phyloP scores from a whole-genome alignment of 164 flowering plant genomes.

The Akebia trifoliata region DNA sequence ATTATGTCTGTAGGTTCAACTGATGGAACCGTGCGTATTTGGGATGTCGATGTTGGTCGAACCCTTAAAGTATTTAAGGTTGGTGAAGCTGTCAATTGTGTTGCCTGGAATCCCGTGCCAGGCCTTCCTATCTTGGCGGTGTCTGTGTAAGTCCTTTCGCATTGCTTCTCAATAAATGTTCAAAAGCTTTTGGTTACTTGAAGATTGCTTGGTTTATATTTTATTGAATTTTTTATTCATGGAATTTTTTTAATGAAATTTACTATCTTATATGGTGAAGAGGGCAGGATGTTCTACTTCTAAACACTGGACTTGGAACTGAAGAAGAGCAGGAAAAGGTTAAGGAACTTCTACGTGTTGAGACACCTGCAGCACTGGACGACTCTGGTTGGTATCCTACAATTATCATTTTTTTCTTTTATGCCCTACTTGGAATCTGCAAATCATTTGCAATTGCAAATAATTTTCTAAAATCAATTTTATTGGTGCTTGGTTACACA shows the following conservation, averaged over 20 bases:
- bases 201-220: background rate
- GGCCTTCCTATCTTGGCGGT: constrained; percentile 77
- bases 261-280: constrained; percentile 29
- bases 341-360: constrained; percentile 56
- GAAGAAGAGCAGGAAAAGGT: constrained; percentile 60
- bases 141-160: constrained; percentile 39
- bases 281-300: constrained; percentile 67
- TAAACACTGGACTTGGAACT: constrained; percentile 69
- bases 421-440: background rate
- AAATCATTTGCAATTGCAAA: too few species aligned
- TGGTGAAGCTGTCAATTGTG: constrained; percentile 59
- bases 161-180: too few species aligned
- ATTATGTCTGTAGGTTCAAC: constrained; percentile 49
- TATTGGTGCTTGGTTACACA: too few species aligned
- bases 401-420: background rate
- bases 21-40: constrained; percentile 88
- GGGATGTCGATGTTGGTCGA: constrained; percentile 95
- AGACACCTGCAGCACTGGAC: constrained; percentile 28
- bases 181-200: background rate
- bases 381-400: constrained; percentile 51
- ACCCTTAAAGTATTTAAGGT: constrained; percentile 68
- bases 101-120: constrained; percentile 87
- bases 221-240: too few species aligned
- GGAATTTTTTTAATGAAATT: too few species aligned
- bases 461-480: too few species aligned